phyloP scores from a whole-genome alignment of 2,329 filamentous ascomycete genomes.

The Celoporthe dispersa region DNA sequence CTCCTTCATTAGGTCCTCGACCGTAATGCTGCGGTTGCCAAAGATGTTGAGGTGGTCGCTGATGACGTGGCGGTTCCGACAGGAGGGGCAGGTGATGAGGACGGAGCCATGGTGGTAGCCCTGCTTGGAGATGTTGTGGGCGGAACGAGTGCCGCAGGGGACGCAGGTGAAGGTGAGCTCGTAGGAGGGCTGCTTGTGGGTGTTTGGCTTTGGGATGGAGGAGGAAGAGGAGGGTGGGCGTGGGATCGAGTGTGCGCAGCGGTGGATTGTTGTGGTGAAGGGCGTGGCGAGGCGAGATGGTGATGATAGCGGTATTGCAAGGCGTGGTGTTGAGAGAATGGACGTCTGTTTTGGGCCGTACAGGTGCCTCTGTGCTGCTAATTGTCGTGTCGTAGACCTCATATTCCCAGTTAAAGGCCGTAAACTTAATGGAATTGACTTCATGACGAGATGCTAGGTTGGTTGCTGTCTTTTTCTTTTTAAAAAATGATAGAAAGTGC shows the following conservation, averaged over 20 bases:
- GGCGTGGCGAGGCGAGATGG: background rate
- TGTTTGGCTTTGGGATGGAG: constrained; percentile 34
- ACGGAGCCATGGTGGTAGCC: constrained; percentile 92
- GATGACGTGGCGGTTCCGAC: constrained; percentile 88
- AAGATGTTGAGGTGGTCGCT: constrained; percentile 85
- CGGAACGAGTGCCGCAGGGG: constrained; percentile 78
- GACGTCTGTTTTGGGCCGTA: background rate
- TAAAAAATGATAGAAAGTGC: background rate
- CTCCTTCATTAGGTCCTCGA: constrained; percentile 78
- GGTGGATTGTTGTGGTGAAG: constrained; percentile 19
- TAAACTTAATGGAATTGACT: constrained; percentile 10
- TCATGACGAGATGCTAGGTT: constrained; percentile 14
- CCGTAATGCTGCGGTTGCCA: constrained; percentile 68
- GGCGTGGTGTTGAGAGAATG: background rate
- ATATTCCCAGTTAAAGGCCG: background rate
- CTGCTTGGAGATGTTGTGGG: constrained; percentile 88
- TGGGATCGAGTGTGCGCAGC: constrained; percentile 39
- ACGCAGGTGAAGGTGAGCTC: constrained; percentile 91
- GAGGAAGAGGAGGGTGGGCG: constrained; percentile 30
- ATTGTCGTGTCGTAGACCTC: background rate
- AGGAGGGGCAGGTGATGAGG: constrained; percentile 84
- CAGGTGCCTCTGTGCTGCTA: background rate
- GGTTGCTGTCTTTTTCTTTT: too few relatives aligned
- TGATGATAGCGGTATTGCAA: background rate
- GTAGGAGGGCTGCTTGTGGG: constrained; percentile 67